These are phyloP conservation scores for Colletotrichum coccodes DNA, from an alignment of 2,329 filamentous ascomycete genomes.

Conservation along the genomic window DNA sequence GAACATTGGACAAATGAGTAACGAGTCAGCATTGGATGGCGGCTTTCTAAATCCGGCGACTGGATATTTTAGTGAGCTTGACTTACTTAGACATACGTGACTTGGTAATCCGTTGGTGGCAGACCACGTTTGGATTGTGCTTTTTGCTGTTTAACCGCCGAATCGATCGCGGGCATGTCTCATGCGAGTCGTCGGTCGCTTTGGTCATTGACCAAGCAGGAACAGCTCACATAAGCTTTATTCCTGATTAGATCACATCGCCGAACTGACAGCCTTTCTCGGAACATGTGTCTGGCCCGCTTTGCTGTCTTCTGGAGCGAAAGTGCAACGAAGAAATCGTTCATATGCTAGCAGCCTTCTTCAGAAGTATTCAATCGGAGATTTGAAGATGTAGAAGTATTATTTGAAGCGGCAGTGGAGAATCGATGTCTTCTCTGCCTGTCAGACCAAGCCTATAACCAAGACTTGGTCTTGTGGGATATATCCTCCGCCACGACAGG, in stretches of 20 bases:
- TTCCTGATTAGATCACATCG: neutral
- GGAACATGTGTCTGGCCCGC: neutral
- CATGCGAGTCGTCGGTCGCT: neutral
- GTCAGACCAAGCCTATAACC: neutral
- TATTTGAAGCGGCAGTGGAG: neutral
- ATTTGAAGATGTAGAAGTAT: neutral
- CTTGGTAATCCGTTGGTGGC: neutral
- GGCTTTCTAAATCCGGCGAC: neutral
- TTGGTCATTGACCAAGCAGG: neutral
- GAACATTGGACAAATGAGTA: neutral
- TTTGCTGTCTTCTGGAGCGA: neutral
- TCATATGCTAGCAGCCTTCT: neutral
- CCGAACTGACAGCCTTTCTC: neutral
- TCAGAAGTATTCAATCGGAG: neutral
- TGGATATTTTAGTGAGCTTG: neutral
- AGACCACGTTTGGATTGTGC: neutral
- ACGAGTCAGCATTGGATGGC: neutral
- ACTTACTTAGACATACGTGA: neutral
- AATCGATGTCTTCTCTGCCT: neutral
- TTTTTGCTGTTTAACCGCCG: neutral
- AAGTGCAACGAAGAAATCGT: neutral
- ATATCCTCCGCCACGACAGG: slow-evolving; percentile 22
- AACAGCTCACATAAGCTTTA: neutral
- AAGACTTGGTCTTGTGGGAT: slow-evolving; percentile 15
- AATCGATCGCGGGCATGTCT: neutral